Conservation (phyloP, 305 asterid species). For the Coffea humblotiana region DNA sequence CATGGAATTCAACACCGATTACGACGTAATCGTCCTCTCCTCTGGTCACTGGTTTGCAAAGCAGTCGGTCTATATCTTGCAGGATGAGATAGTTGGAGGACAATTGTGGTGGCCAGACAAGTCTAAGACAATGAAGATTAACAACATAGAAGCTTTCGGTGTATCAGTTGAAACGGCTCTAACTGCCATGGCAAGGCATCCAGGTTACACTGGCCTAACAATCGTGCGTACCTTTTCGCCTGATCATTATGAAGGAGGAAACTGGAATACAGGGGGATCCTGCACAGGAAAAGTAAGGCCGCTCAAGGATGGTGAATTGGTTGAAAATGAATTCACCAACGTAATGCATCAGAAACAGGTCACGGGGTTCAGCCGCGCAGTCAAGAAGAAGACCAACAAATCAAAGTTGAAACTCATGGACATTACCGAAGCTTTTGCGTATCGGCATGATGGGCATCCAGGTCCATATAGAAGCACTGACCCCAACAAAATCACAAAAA, state of each 20-base stretch:
- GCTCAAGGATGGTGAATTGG: constrained; percentile 51
- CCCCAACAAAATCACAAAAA: constrained; percentile 77
- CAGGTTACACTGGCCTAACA: constrained; percentile 78
- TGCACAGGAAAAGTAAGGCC: constrained; percentile 85
- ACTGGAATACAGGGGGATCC: constrained; percentile 95
- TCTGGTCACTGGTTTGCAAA: constrained; percentile 99
- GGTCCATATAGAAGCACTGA: constrained; percentile 87
- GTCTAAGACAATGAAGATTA: constrained; percentile 45
- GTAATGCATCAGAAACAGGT: constrained; percentile 85
- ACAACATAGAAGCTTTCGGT: constrained; percentile 75
- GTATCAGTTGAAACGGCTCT: constrained; percentile 77
- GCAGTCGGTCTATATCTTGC: constrained; percentile 73
- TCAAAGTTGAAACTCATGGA: constrained; percentile 72
- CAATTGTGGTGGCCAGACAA: constrained; percentile 90
- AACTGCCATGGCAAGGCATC: constrained; percentile 66
- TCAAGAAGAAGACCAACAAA: constrained; percentile 58
- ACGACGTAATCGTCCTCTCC: constrained; percentile 80
- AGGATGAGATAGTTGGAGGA: constrained; percentile 85
- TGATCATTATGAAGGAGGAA: constrained; percentile 92
- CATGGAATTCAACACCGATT: constrained; percentile 60
- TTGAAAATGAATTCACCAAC: constrained; percentile 69
- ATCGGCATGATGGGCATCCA: constrained; percentile 95
- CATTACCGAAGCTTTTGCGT: constrained; percentile 62
- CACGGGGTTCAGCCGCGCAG: constrained; percentile 52
- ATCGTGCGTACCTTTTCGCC: constrained; percentile 82